These are phyloP conservation scores for Spathaspora sp. DNA, from an alignment of 1,139 yeast genomes.

Conservation along the genomic window DNA sequence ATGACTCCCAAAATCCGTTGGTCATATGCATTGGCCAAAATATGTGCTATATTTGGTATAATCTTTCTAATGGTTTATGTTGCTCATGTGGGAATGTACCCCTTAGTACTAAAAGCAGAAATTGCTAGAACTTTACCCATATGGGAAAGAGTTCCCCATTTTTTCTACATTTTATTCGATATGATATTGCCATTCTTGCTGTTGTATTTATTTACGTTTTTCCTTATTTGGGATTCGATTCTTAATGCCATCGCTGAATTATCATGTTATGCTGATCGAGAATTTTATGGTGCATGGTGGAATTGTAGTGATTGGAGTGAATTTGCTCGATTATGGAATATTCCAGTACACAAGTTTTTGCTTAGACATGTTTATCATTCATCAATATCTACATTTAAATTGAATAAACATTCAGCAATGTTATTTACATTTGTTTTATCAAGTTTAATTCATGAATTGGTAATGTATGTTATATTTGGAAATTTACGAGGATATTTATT, in stretches of 20 bases:
- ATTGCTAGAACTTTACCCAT: slow-evolving; percentile 49
- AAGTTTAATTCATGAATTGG: slow-evolving; percentile 82
- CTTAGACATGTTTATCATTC: slow-evolving; percentile 93
- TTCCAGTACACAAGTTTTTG: slow-evolving; percentile 89
- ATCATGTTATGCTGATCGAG: slow-evolving; percentile 82
- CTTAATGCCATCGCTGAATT: slow-evolving; percentile 87
- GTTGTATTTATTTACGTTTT: slow-evolving; percentile 77
- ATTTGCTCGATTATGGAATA: slow-evolving; percentile 92
- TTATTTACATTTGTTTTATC: slow-evolving; percentile 80
- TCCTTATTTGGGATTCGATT: slow-evolving; percentile 92
- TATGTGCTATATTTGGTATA: slow-evolving; percentile 82
- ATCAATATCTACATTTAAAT: slow-evolving; percentile 71
- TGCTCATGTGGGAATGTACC: slow-evolving; percentile 79
- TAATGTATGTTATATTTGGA: slow-evolving; percentile 86
- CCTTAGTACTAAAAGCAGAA: slow-evolving; percentile 64
- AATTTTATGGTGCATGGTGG: slow-evolving; percentile 98
- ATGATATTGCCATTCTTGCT: slow-evolving; percentile 75
- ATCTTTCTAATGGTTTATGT: slow-evolving; percentile 78
- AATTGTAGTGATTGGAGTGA: slow-evolving; percentile 92
- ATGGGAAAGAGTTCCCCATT: slow-evolving; percentile 45
- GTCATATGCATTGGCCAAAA: slow-evolving; percentile 67
- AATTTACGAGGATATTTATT: slow-evolving; percentile 79
- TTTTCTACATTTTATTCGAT: slow-evolving; percentile 67
- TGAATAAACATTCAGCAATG: slow-evolving; percentile 69
- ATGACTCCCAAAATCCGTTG: slow-evolving; percentile 69